phyloP scores from a whole-genome alignment of 192 early-diverging fungal species.

The Coemansia reversa region DNA sequence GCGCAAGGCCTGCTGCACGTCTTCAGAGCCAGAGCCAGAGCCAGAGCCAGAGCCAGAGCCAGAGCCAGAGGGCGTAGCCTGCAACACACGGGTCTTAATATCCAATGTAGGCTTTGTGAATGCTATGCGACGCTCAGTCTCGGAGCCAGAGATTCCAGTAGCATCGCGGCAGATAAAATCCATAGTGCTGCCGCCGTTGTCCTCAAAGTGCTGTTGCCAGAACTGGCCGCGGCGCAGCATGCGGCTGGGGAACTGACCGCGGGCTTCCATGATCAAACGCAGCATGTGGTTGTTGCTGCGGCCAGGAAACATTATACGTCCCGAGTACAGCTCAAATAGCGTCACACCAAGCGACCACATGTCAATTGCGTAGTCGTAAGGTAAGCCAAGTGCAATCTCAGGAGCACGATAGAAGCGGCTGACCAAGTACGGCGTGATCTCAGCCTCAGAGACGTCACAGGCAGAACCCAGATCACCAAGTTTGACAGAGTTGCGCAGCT shows the following conservation, averaged over 20 bases:
- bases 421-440: constrained; percentile 95
- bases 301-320: constrained; percentile 93
- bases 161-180: constrained; percentile 36
- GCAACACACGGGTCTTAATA: constrained; percentile 65
- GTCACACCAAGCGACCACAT: constrained; percentile 96
- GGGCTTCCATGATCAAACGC: constrained; percentile 86
- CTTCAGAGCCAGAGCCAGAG: constrained; percentile 25
- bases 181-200: constrained; percentile 54
- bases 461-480: constrained; percentile 95
- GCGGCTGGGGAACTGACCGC: constrained; percentile 83
- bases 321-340: constrained; percentile 93
- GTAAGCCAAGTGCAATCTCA: constrained; percentile 90
- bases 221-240: constrained; percentile 84
- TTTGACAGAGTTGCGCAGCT: constrained; percentile 76
- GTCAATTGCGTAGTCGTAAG: constrained; percentile 86
- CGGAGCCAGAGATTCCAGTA: constrained; percentile 64
- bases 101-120: constrained; percentile 70
- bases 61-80: constrained; percentile 52
- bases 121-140: constrained; percentile 66
- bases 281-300: constrained; percentile 97
- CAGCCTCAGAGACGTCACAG: constrained; percentile 81
- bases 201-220: constrained; percentile 84
- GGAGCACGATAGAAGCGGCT: constrained; percentile 95
- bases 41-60: too few relatives aligned
- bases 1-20: constrained; percentile 54